Evolutionary conservation across 768 basidiomycete genomes (phyloP).

Genomic region (Suillus sp.): DNA sequence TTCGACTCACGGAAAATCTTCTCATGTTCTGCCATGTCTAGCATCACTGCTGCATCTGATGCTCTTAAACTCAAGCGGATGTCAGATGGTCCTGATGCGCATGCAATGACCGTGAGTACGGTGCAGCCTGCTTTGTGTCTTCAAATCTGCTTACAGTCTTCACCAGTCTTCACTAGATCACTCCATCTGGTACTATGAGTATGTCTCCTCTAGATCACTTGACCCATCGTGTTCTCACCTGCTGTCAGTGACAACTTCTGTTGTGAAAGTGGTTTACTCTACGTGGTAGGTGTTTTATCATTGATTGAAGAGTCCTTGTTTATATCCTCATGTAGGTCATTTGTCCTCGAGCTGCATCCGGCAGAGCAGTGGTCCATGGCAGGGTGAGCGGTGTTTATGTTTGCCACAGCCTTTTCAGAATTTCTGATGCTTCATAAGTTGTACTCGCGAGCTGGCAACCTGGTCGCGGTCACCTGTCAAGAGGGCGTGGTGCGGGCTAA

Average conservation of each 20-base stretch:
- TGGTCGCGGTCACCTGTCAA: slow-evolving; percentile 78
- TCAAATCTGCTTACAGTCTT: slow-evolving; percentile 2
- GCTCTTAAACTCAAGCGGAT: slow-evolving; percentile 56
- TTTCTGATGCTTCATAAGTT: slow-evolving; percentile 43
- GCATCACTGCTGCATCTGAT: slow-evolving; percentile 56
- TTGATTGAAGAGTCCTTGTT: slow-evolving; percentile 5
- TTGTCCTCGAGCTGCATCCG: slow-evolving; percentile 63
- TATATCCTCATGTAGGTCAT: slow-evolving; percentile 46
- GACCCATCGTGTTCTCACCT: slow-evolving; percentile 7
- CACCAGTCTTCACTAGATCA: slow-evolving; percentile 74
- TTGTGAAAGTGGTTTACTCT: slow-evolving; percentile 80
- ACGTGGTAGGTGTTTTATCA: slow-evolving; percentile 53
- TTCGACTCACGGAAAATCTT: neutral
- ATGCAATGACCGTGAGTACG: slow-evolving; percentile 63
- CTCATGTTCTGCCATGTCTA: slow-evolving; percentile 31
- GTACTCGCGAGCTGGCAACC: slow-evolving; percentile 63
- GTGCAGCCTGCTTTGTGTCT: slow-evolving; percentile 10
- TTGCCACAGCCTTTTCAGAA: neutral
- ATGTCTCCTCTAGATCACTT: slow-evolving; percentile 24
- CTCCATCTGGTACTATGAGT: slow-evolving; percentile 80
- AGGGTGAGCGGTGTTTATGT: slow-evolving; percentile 46
- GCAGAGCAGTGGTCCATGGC: slow-evolving; percentile 71
- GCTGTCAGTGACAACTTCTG: slow-evolving; percentile 64
- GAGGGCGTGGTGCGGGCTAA: slow-evolving; percentile 76
- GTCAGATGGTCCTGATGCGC: slow-evolving; percentile 49